Percentiles rank a stretch among this genome's conserved stretches.
These are phyloP conservation scores for Populus hybrid DNA, from an alignment of 441 rosid species.

Conservation along the genomic window DNA sequence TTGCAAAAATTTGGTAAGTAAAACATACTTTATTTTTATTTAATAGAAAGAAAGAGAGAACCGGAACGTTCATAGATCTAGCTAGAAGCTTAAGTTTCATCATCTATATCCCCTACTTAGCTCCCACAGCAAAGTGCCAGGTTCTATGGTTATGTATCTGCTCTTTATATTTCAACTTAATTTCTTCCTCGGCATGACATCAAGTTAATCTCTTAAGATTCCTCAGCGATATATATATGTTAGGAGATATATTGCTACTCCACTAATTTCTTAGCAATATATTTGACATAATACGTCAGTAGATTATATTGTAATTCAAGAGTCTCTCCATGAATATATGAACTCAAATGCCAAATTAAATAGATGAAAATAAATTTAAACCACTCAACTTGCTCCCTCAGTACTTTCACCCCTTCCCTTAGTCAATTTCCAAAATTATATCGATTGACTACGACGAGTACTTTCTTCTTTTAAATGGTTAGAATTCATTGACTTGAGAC, in stretches of 20 bases:
- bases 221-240: too few relatives aligned
- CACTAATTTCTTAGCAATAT: too few relatives aligned
- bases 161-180: too few relatives aligned
- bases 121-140: background rate
- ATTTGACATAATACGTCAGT: too few relatives aligned
- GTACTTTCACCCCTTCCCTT: background rate
- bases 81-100: conserved; percentile 14
- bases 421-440: background rate
- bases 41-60: background rate
- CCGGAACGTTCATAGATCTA: conserved; percentile 17
- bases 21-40: background rate
- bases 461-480: background rate
- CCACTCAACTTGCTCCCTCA: background rate
- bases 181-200: too few relatives aligned
- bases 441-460: background rate
- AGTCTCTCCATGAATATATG: too few relatives aligned
- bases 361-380: too few relatives aligned
- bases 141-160: background rate
- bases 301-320: too few relatives aligned
- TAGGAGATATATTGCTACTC: too few relatives aligned
- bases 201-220: too few relatives aligned
- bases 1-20: background rate
- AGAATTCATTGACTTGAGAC: background rate
- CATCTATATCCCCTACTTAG: background rate
- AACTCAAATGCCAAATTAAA: too few relatives aligned